Conservation (phyloP, 2,329 filamentous ascomycete genomes). For the Chaetomiaceae sp. region DNA sequence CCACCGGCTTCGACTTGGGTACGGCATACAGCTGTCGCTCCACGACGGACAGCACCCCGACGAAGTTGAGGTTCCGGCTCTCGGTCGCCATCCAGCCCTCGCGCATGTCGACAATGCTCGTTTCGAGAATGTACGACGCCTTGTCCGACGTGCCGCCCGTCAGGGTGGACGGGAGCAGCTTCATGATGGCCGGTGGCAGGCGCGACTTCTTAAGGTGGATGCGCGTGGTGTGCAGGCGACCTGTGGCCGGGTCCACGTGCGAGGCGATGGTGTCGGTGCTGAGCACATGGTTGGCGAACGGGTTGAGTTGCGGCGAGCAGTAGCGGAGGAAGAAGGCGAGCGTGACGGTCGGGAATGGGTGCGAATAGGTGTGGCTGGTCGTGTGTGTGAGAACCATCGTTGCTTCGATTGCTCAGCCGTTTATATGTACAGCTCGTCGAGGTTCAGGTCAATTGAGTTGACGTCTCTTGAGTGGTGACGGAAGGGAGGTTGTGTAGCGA, state of each 20-base stretch:
- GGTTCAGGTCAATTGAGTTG: neutral
- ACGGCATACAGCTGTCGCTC: slow-evolving; percentile 67
- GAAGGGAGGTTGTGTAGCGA: neutral
- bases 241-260: slow-evolving; percentile 66
- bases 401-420: slow-evolving; percentile 10
- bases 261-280: slow-evolving; percentile 79
- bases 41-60: slow-evolving; percentile 71
- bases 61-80: slow-evolving; percentile 76
- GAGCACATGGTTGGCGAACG: slow-evolving; percentile 75
- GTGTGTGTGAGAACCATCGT: slow-evolving; percentile 61
- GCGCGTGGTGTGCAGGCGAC: slow-evolving; percentile 71
- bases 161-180: slow-evolving; percentile 66
- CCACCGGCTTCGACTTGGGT: slow-evolving; percentile 19
- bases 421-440: neutral
- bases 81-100: slow-evolving; percentile 82
- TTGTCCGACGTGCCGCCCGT: slow-evolving; percentile 64
- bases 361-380: slow-evolving; percentile 68
- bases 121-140: slow-evolving; percentile 77
- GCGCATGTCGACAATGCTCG: slow-evolving; percentile 70
- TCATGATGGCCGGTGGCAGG: slow-evolving; percentile 68
- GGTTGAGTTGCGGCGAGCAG: slow-evolving; percentile 65
- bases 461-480: neutral
- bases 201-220: slow-evolving; percentile 79
- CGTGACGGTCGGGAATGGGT: slow-evolving; percentile 79
- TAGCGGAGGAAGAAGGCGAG: slow-evolving; percentile 88